These are phyloP conservation scores for Solanum chaucha DNA, from an alignment of 257 asterid genomes.

Conservation along the genomic window DNA sequence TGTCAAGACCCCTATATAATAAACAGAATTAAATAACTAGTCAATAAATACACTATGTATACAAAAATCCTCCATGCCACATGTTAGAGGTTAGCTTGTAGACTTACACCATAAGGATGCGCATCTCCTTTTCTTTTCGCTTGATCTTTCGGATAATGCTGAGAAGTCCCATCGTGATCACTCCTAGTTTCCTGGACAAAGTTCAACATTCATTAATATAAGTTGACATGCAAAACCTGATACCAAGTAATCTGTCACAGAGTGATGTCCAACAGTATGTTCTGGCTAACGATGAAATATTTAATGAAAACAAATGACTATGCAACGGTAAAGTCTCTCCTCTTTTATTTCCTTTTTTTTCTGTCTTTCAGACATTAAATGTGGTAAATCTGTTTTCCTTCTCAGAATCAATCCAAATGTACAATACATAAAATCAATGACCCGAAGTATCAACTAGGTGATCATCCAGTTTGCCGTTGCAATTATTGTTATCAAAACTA, in stretches of 20 bases:
- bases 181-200: background rate
- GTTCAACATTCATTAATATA: background rate
- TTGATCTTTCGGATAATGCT: conserved; percentile 89
- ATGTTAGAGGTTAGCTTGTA: background rate
- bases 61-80: background rate
- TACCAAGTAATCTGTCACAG: too few species aligned
- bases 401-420: background rate
- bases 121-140: conserved; percentile 96
- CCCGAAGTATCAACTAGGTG: background rate
- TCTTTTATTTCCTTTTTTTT: background rate
- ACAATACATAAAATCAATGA: background rate
- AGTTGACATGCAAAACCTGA: too few species aligned
- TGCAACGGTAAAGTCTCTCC: background rate
- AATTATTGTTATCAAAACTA: background rate
- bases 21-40: background rate
- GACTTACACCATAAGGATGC: conserved; percentile 94
- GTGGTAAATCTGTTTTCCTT: background rate
- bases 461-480: background rate
- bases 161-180: conserved; percentile 59
- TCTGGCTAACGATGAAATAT: background rate
- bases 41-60: background rate
- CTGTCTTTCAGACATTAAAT: background rate
- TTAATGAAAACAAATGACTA: background rate
- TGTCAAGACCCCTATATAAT: conserved; percentile 73
- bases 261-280: background rate